Conservation (phyloP, 768 basidiomycete species). For the Trametes elegans region DNA sequence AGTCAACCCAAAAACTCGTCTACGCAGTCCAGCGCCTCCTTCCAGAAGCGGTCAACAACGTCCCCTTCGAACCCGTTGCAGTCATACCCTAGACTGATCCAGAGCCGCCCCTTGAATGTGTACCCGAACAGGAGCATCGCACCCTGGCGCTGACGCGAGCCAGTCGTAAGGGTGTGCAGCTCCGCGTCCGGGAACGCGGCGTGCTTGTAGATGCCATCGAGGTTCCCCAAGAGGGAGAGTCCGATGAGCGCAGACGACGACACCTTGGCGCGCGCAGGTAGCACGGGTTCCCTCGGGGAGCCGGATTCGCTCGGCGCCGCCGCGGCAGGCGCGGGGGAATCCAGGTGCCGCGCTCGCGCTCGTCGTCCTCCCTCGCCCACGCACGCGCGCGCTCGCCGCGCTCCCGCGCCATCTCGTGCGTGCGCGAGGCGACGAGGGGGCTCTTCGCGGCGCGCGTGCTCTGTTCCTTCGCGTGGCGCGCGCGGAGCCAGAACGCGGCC, state of each 20-base stretch:
- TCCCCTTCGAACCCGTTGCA: constrained; percentile 68
- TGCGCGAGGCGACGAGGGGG: constrained; percentile 58
- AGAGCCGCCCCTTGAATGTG: constrained; percentile 71
- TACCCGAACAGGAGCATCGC: constrained; percentile 84
- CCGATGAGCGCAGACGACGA: constrained; percentile 71
- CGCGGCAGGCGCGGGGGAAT: constrained; percentile 28
- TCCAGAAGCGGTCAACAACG: constrained; percentile 66
- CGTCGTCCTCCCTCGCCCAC: constrained; percentile 79
- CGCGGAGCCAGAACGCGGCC: constrained; percentile 71
- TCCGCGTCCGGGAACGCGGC: constrained; percentile 49
- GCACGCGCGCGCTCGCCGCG: constrained; percentile 56
- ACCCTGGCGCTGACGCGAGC: constrained; percentile 74
- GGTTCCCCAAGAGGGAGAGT: constrained; percentile 79
- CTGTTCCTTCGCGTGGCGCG: constrained; percentile 64
- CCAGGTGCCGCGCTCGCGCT: constrained; percentile 46
- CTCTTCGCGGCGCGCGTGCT: constrained; percentile 63
- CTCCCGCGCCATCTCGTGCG: constrained; percentile 62
- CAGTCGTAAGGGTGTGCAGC: constrained; percentile 77
- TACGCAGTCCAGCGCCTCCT: constrained; percentile 49
- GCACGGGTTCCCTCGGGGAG: constrained; percentile 21
- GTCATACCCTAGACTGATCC: constrained; percentile 81
- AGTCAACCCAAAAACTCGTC: constrained; percentile 51
- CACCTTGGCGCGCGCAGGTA: constrained; percentile 33
- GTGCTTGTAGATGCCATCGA: constrained; percentile 81
- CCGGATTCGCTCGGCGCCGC: background rate